Evolutionary conservation across 2,329 filamentous ascomycete genomes (phyloP), one percentile per base, ranked within the genome.

Genomic region (Capronia americana): DNA sequence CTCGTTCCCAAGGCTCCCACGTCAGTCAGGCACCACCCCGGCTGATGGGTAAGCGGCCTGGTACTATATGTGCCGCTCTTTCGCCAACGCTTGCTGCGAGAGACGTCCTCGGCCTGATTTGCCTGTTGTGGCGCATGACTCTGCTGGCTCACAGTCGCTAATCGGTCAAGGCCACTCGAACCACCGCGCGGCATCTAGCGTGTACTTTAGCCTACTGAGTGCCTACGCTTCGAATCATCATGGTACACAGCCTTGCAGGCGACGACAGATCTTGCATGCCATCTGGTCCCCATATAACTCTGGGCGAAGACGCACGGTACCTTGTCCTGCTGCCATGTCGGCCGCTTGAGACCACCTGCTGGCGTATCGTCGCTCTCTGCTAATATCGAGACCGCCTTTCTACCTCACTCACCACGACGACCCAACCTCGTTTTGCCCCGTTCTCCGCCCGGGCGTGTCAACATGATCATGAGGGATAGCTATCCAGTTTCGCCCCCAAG

Each of bases 401-500:
- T 7, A 7, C 28, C 30, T 14, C 17, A 3, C 59, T 54, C 50
- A 55, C n/a, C 57, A 60, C n/a, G 10, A 61, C n/a, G 10, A 24
- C 41, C 26, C 53, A 48, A 34, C 30, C 30, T 34, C 32, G 2
- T 12, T 34, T 34, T 34, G n/a, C n/a, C 8, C 8, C 32, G 32
- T 11, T 34, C 32, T 34, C 32, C 10, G 32, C 32, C 8, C 10
- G 10, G 32, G 28, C 10, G n/a, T 14, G 30, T 34, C 54, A 57
- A 57, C 57, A 69, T 63, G 60, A 64, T 46, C 57, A 57, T 63
- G 61, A 67, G 48, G 24, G 50, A 63, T 60, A 50, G 60, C 53
- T 68, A 67, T 62, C 65, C 63, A 46, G 60, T 60, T 26, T 70
- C 68, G 55, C 65, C 68, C 30, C 65, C 63, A 20, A 61, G 60